phyloP scores from a whole-genome alignment of 331 rosid species.

The Acacia concinna region DNA sequence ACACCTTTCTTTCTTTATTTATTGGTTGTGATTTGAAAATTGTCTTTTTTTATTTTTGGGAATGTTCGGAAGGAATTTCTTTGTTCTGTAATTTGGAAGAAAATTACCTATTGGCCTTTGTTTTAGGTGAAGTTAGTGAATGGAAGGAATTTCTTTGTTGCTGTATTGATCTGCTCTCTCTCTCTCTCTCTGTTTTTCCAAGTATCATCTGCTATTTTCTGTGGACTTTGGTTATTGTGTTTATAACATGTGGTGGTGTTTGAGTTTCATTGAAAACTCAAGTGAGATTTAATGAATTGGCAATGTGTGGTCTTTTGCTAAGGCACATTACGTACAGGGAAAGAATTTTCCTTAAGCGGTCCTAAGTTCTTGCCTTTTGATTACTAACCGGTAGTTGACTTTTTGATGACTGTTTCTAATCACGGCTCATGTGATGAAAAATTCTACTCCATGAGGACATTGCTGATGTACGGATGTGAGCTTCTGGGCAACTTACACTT shows the following conservation, averaged over 20 bases:
- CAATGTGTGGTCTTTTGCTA: background rate
- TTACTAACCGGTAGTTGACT: background rate
- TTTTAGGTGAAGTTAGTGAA: background rate
- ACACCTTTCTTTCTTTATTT: background rate
- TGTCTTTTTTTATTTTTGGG: background rate
- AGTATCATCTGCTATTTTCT: background rate
- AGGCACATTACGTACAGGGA: background rate
- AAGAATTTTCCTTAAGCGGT: background rate
- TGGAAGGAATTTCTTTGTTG: background rate
- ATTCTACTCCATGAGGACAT: background rate
- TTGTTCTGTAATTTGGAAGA: too few relatives aligned
- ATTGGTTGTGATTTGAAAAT: background rate
- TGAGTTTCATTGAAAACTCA: background rate
- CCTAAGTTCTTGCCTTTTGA: background rate
- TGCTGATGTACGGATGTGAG: background rate
- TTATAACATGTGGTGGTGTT: background rate
- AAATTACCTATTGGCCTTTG: background rate
- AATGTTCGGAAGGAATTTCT: too few relatives aligned
- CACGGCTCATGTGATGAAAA: background rate
- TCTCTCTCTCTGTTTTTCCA: background rate
- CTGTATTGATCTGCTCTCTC: slow-evolving; percentile 6
- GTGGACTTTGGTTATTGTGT: background rate
- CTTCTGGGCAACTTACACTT: too few relatives aligned
- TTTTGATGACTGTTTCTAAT: background rate
- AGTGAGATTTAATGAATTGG: background rate